phyloP scores from a whole-genome alignment of 805 yeast species.

The Candida insectalens region DNA sequence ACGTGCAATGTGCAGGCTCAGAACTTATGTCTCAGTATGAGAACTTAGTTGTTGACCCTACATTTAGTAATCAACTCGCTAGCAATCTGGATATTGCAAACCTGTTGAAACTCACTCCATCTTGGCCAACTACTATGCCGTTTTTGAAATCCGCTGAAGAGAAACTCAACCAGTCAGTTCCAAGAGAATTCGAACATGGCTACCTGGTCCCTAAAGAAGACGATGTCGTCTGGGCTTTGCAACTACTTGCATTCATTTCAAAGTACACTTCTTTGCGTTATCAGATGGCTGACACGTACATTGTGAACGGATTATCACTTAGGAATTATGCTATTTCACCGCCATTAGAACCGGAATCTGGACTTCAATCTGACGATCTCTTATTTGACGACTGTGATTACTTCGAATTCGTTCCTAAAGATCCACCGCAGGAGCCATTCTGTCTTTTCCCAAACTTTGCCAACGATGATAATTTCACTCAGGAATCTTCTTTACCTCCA shows the following conservation, averaged over 20 bases:
- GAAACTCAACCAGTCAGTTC: slow-evolving; percentile 23
- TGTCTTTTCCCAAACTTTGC: slow-evolving; percentile 1
- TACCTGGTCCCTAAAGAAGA: slow-evolving; percentile 84
- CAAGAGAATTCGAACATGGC: slow-evolving; percentile 54
- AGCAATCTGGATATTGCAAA: slow-evolving; percentile 20
- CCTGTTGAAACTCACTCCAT: slow-evolving; percentile 14
- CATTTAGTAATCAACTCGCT: slow-evolving; percentile 18
- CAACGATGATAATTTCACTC: background rate
- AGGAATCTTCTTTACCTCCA: background rate
- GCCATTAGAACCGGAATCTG: slow-evolving; percentile 21
- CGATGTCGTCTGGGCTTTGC: slow-evolving; percentile 90
- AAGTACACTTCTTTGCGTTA: slow-evolving; percentile 78
- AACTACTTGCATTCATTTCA: slow-evolving; percentile 84
- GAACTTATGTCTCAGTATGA: slow-evolving; percentile 15
- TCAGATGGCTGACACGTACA: slow-evolving; percentile 61
- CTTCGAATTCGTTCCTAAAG: slow-evolving; percentile 4
- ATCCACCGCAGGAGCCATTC: slow-evolving; percentile 2
- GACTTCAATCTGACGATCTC: slow-evolving; percentile 16
- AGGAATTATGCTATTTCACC: slow-evolving; percentile 28
- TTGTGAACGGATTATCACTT: slow-evolving; percentile 61
- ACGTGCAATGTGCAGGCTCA: slow-evolving; percentile 11
- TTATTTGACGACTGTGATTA: slow-evolving; percentile 17
- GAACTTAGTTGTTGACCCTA: slow-evolving; percentile 15
- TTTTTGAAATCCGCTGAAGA: slow-evolving; percentile 13
- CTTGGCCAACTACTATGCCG: slow-evolving; percentile 10